These are phyloP conservation scores for Silene uniflora DNA, from an alignment of 148 eudicot species.

Conservation along the genomic window DNA sequence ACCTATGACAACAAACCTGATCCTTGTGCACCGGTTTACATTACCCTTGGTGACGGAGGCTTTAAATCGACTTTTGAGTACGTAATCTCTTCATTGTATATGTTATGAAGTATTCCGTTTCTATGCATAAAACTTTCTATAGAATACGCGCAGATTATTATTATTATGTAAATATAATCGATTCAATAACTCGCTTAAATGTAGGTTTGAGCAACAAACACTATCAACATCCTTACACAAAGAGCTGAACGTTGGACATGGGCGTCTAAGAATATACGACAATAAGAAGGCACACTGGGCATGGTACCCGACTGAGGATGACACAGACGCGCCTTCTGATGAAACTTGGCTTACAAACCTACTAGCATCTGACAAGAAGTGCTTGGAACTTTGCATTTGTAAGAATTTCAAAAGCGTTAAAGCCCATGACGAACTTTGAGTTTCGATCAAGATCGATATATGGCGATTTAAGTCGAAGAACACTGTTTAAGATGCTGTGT, in stretches of 20 bases:
- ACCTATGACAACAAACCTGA: constrained; percentile 60
- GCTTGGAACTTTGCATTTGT: constrained; percentile 33
- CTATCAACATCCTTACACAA: constrained; percentile 55
- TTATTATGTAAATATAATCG: no score
- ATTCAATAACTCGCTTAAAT: not conserved
- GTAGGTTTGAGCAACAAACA: constrained; percentile 53
- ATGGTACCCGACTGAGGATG: constrained; percentile 69
- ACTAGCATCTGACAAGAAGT: constrained; percentile 31
- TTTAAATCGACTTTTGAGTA: constrained; percentile 62
- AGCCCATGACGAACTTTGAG: constrained; percentile 26
- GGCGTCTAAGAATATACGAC: constrained; percentile 60
- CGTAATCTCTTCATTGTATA: constrained; percentile 21
- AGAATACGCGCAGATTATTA: no score
- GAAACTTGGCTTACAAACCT: constrained; percentile 51
- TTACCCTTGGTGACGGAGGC: constrained; percentile 94
- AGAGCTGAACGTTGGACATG: constrained; percentile 87
- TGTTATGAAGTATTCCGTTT: no score
- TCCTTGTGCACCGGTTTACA: constrained; percentile 67
- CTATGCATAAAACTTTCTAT: no score
- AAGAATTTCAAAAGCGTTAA: constrained; percentile 6
- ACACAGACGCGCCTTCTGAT: constrained; percentile 43
- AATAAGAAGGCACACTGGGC: constrained; percentile 70
- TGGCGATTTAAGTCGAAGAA: not conserved
- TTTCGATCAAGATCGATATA: not conserved
- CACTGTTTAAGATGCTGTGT: no score